These are phyloP conservation scores for Pisolithus tinctorius DNA, from an alignment of 768 basidiomycete genomes.

Conservation along the genomic window DNA sequence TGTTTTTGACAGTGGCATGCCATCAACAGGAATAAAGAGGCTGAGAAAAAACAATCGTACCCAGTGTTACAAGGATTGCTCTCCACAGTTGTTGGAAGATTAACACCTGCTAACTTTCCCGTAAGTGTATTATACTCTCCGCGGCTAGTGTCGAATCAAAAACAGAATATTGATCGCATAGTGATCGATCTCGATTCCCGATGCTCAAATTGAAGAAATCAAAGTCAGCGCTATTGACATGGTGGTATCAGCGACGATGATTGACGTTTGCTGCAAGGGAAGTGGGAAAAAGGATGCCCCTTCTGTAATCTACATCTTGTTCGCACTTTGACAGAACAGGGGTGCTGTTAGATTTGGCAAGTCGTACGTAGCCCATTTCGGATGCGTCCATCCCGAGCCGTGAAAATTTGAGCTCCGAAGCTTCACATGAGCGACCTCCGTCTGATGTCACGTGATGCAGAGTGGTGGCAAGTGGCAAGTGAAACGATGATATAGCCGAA, in stretches of 20 bases:
- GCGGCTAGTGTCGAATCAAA: slow-evolving; percentile 53
- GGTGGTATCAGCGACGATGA: slow-evolving; percentile 7
- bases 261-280: slow-evolving; percentile 16
- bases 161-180: slow-evolving; percentile 71
- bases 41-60: slow-evolving; percentile 28
- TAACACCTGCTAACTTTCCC: slow-evolving; percentile 71
- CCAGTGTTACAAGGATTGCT: slow-evolving; percentile 58
- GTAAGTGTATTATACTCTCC: slow-evolving; percentile 70
- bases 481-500: no score
- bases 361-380: no score
- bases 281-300: slow-evolving; percentile 32
- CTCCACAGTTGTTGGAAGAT: slow-evolving; percentile 71
- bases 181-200: slow-evolving; percentile 66
- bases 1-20: slow-evolving; percentile 40
- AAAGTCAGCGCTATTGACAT: slow-evolving; percentile 39
- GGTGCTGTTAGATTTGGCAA: no score
- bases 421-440: no score
- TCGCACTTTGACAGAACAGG: slow-evolving; percentile 42
- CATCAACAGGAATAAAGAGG: neutral
- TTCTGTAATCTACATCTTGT: slow-evolving; percentile 31
- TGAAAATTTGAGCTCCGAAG: no score
- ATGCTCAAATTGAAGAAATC: slow-evolving; percentile 90
- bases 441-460: no score
- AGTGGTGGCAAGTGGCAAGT: no score
- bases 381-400: no score